phyloP scores from a whole-genome alignment of 106 monocot genomes.

The Vanilla planifolia region DNA sequence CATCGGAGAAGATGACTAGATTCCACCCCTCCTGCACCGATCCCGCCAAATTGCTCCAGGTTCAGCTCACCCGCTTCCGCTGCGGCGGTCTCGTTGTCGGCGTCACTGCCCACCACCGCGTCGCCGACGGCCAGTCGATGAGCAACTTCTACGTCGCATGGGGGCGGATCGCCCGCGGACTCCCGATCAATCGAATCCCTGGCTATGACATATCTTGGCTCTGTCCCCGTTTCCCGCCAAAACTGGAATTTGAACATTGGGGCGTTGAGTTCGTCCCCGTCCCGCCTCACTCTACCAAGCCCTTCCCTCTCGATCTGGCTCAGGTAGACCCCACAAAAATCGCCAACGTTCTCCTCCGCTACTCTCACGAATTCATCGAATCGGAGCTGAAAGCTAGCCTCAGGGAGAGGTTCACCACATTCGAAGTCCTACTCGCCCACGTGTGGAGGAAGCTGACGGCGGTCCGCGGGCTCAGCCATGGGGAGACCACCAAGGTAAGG shows the following conservation, averaged over 20 bases:
- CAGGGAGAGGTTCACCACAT: constrained; percentile 26
- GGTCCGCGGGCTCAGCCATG: constrained; percentile 18
- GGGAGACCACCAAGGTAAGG: constrained; percentile 7
- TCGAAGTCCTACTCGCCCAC: constrained; percentile 32
- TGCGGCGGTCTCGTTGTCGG: constrained; percentile 50
- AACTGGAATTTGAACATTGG: constrained; percentile 32
- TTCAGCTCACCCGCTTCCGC: constrained; percentile 47
- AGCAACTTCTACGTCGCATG: constrained; percentile 32
- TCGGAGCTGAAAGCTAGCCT: constrained; percentile 16
- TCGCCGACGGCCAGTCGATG: constrained; percentile 60
- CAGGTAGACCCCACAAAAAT: constrained; percentile 4
- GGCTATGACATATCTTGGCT: constrained; percentile 10
- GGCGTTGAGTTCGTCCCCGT: constrained; percentile 18
- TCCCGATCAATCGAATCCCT: constrained; percentile 6
- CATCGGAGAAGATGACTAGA: background rate
- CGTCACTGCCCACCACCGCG: constrained; percentile 31
- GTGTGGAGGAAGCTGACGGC: constrained; percentile 33
- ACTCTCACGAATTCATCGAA: constrained; percentile 22
- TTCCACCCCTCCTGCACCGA: background rate
- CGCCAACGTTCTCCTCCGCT: constrained; percentile 20
- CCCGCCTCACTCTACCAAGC: too few relatives aligned
- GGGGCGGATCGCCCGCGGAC: constrained; percentile 18
- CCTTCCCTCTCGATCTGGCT: background rate
- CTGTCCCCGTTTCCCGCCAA: background rate
- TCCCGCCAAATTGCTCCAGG: constrained; percentile 17